phyloP scores from a whole-genome alignment of 2,329 filamentous ascomycete species.

The Diaporthe citri region DNA sequence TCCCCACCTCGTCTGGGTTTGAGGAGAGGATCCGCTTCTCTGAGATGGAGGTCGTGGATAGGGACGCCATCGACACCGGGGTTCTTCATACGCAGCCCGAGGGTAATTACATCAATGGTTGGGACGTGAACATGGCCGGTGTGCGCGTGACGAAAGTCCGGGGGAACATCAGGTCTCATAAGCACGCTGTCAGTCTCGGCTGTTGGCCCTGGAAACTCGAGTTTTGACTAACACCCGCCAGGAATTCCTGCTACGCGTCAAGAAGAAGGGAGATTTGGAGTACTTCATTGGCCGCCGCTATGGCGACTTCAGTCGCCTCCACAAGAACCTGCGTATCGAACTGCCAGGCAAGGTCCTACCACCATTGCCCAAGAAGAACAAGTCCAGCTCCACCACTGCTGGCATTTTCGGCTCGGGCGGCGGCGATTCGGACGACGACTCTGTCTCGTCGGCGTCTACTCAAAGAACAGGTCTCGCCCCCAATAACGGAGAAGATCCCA shows the following conservation, averaged over 20 bases:
- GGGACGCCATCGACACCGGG: constrained; percentile 91
- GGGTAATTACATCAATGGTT: constrained; percentile 92
- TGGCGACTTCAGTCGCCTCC: constrained; percentile 85
- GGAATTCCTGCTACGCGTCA: constrained; percentile 92
- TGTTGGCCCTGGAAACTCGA: constrained; percentile 26
- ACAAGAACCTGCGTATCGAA: constrained; percentile 84
- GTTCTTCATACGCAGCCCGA: constrained; percentile 89
- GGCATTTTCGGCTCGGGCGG: constrained; percentile 54
- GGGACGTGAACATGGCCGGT: constrained; percentile 95
- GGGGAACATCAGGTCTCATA: constrained; percentile 89
- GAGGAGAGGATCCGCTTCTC: constrained; percentile 97
- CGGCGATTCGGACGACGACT: constrained; percentile 82
- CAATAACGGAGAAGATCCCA: constrained; percentile 45
- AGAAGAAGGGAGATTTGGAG: constrained; percentile 80
- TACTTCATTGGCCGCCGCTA: constrained; percentile 87
- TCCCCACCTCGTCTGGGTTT: constrained; percentile 95
- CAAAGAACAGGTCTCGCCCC: constrained; percentile 57
- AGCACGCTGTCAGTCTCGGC: constrained; percentile 81
- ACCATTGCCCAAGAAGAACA: constrained; percentile 91
- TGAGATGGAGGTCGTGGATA: constrained; percentile 96
- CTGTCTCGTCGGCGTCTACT: constrained; percentile 84
- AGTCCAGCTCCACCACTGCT: constrained; percentile 75
- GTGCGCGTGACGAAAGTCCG: constrained; percentile 86
- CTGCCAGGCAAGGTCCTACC: constrained; percentile 92
- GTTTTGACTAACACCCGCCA: constrained; percentile 48